A percentile compares a stretch with the other conserved stretches of the same genome.
Evolutionary conservation across 225 moss, liverwort and hornwort genomes (phyloP).

Genomic region (Physcomitrellopsis africana): DNA sequence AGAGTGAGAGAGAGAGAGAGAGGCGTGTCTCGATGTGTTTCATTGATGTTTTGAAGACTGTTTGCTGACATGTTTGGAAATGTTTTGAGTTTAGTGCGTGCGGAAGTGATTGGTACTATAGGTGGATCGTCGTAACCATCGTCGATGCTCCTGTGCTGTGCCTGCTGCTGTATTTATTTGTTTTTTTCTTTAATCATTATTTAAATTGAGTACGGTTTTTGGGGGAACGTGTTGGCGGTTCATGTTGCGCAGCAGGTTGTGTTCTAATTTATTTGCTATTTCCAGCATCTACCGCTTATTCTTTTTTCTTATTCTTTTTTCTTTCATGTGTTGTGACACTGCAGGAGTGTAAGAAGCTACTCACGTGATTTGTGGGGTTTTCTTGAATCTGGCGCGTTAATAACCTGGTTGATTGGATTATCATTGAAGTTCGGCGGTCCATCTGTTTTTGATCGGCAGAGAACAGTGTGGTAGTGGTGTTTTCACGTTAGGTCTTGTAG

Average conservation of each 20-base stretch:
- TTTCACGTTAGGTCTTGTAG: not conserved
- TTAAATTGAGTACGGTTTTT: not conserved
- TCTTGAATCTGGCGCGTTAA: not conserved
- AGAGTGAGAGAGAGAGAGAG: no score
- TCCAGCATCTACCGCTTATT: not conserved
- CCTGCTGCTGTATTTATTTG: no score
- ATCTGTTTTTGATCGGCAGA: not conserved
- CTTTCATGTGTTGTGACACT: not conserved
- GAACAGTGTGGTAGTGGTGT: conserved; percentile 8
- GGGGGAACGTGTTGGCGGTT: not conserved
- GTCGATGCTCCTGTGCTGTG: no score
- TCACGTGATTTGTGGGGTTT: conserved; percentile 9
- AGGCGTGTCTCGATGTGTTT: no score
- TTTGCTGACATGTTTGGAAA: no score
- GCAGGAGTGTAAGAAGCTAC: conserved; percentile 18
- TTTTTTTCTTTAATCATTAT: no score
- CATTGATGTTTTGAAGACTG: no score
- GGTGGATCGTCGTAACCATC: no score
- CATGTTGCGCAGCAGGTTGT: not conserved
- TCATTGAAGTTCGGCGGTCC: conserved; percentile 6
- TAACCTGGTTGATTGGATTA: not conserved
- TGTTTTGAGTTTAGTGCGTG: no score
- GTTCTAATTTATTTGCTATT: no score
- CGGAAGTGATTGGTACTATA: no score
- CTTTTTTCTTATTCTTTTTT: not conserved